phyloP scores from a whole-genome alignment of 805 yeast genomes.

The Geotrichum ghanense region DNA sequence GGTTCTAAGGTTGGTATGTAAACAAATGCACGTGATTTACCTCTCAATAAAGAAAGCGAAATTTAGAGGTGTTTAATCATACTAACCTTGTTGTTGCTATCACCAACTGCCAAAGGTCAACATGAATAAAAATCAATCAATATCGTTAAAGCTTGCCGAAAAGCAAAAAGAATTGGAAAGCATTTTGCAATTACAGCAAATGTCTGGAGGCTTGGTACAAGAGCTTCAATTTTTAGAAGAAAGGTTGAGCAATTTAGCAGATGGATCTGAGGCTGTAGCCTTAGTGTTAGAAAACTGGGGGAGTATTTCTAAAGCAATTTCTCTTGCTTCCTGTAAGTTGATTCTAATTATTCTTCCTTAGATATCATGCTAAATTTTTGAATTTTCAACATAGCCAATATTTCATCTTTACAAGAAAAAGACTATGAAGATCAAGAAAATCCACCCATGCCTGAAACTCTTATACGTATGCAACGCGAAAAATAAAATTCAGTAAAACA shows the following conservation, averaged over 20 bases:
- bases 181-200: conserved; percentile 35
- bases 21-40: no score
- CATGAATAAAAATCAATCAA: conserved; percentile 11
- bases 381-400: conserved; percentile 19
- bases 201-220: conserved; percentile 34
- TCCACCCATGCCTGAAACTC: conserved; percentile 20
- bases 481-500: conserved; percentile 17
- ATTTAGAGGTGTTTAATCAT: no score
- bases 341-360: conserved; percentile 13
- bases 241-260: conserved; percentile 37
- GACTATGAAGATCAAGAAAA: conserved; percentile 29
- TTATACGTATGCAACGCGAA: conserved; percentile 23
- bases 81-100: no score
- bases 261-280: conserved; percentile 52
- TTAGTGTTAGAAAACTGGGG: conserved; percentile 55
- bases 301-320: conserved; percentile 45
- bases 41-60: no score
- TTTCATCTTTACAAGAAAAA: conserved; percentile 31
- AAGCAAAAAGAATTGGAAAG: conserved; percentile 42
- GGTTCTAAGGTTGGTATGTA: no score
- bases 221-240: conserved; percentile 39
- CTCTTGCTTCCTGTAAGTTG: conserved; percentile 36
- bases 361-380: not conserved
- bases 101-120: no score
- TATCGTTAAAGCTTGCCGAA: conserved; percentile 27